Evolutionary conservation across 306 rosid genomes (phyloP), one percentile per base, ranked within the genome.

Genomic region (Astragalus glycyphyllos): DNA sequence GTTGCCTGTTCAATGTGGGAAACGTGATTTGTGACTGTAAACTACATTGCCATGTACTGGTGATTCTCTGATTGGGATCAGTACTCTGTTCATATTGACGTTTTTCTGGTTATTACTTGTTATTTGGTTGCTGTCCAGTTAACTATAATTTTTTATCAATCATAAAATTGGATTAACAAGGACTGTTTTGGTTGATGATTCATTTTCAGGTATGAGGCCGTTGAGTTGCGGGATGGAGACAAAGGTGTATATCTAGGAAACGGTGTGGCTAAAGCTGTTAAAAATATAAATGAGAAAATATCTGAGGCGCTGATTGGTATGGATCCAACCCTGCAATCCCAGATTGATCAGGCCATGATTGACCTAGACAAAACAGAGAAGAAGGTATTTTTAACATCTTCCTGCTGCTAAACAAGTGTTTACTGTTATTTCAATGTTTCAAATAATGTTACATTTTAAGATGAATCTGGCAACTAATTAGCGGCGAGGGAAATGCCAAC

Each of bases 341-440:
- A 94, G 84, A 87, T 94, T 89, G 98, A 94, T 80, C 91, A 87
- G 73, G 97, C 95, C 50, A 88, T 94, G 97, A 89, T 79, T 35
- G 97, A 89, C 85, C 82, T 94, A 56, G 97, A 94, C 77, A 94
- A 79, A 82, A 90, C 98, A n/a, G 98, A 89, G 79, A 94, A 94
- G 84, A 94, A 90, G 98, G 98, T 90, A 54, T 4, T 35, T 35
- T 1, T 13, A 17, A 42, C 59, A 35, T 31, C 10, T 47, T 58
- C 80, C 35, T 9, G 3, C 13, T 46, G 59, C 34, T 12, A 50
- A 47, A 11, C 29, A 35, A 41, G 20, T 54, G 41, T 72, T 72
- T 62, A 34, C 41, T 49, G 26, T 73, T 59, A n/a, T 46, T 29
- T 15, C 50, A 65, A 58, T 53, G 55, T 17, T 68, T 44, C 38